A percentile compares a stretch with the other conserved stretches of the same genome.
These are phyloP conservation scores for Amesomyces nigricolor DNA, from an alignment of 2,329 filamentous ascomycete genomes.

Conservation along the genomic window DNA sequence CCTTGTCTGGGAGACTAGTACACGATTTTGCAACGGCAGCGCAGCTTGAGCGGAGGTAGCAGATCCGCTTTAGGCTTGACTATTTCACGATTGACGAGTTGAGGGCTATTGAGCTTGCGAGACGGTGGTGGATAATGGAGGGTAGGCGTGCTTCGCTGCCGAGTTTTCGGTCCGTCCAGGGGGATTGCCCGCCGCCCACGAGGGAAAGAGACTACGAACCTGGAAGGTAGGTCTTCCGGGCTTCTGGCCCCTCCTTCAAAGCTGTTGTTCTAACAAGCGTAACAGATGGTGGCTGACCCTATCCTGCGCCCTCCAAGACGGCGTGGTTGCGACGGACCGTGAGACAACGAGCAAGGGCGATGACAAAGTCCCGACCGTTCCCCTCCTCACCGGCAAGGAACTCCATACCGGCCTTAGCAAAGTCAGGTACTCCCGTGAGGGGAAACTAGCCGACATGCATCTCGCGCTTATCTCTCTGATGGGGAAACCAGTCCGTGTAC, in stretches of 20 bases:
- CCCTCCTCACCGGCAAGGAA: conserved; percentile 48
- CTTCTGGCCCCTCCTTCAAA: neutral
- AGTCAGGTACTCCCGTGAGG: conserved; percentile 42
- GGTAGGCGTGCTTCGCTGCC: conserved; percentile 24
- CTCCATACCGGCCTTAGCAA: conserved; percentile 33
- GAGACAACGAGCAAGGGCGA: conserved; percentile 43
- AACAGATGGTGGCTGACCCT: conserved; percentile 54
- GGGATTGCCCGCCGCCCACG: neutral
- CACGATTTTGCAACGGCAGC: conserved; percentile 31
- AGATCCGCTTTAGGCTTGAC: conserved; percentile 38
- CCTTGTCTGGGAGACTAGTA: conserved; percentile 26
- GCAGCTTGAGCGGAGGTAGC: conserved; percentile 40
- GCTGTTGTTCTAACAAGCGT: neutral
- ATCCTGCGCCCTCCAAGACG: conserved; percentile 50
- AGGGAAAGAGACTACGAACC: conserved; percentile 39
- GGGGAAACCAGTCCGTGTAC: conserved; percentile 45
- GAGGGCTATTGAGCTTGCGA: conserved; percentile 34
- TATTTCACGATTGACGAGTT: conserved; percentile 43
- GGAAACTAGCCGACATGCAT: conserved; percentile 41
- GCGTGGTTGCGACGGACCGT: conserved; percentile 42
- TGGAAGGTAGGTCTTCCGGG: conserved; percentile 41
- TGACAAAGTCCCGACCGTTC: conserved; percentile 44
- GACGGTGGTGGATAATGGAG: conserved; percentile 37
- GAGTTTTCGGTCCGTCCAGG: conserved; percentile 27
- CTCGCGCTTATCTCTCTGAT: conserved; percentile 44